A percentile compares a stretch with the other conserved stretches of the same genome.
These are phyloP conservation scores for Neurospora tetraspora DNA, from an alignment of 495 filamentous ascomycete species.

Conservation along the genomic window DNA sequence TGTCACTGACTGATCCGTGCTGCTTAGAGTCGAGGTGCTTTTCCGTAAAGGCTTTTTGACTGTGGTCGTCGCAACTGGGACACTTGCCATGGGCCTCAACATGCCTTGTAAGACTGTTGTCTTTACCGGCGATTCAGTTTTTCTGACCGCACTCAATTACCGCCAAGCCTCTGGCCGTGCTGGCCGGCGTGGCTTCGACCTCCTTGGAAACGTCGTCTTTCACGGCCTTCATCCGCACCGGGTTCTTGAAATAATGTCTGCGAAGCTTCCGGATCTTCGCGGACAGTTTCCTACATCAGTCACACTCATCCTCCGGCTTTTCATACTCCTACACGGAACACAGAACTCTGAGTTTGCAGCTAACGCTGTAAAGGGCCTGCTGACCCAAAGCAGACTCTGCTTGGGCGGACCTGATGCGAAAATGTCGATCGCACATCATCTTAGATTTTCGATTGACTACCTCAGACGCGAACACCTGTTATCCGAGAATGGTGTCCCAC, in stretches of 20 bases:
- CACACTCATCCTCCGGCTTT: conserved; percentile 58
- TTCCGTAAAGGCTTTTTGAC: conserved; percentile 64
- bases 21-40: conserved; percentile 49
- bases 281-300: conserved; percentile 74
- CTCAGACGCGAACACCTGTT: conserved; percentile 58
- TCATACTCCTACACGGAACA: conserved; percentile 55
- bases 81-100: conserved; percentile 68
- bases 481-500: conserved; percentile 44
- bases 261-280: conserved; percentile 58
- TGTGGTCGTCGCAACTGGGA: conserved; percentile 70
- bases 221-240: conserved; percentile 47
- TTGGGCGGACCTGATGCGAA: conserved; percentile 52
- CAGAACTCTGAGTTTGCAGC: conserved; percentile 48
- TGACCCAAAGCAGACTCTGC: conserved; percentile 60
- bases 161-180: conserved; percentile 68
- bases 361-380: conserved; percentile 50
- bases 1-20: conserved; percentile 15
- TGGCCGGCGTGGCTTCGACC: conserved; percentile 69
- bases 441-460: conserved; percentile 75
- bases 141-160: conserved; percentile 62
- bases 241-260: conserved; percentile 54
- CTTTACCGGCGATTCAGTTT: conserved; percentile 63
- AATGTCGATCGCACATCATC: conserved; percentile 59
- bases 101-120: conserved; percentile 80
- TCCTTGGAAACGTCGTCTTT: conserved; percentile 74